A percentile compares a stretch with the other conserved stretches of the same genome.
phyloP scores from a whole-genome alignment of 1,139 yeast species.

The Zygosaccharomyces sapae region DNA sequence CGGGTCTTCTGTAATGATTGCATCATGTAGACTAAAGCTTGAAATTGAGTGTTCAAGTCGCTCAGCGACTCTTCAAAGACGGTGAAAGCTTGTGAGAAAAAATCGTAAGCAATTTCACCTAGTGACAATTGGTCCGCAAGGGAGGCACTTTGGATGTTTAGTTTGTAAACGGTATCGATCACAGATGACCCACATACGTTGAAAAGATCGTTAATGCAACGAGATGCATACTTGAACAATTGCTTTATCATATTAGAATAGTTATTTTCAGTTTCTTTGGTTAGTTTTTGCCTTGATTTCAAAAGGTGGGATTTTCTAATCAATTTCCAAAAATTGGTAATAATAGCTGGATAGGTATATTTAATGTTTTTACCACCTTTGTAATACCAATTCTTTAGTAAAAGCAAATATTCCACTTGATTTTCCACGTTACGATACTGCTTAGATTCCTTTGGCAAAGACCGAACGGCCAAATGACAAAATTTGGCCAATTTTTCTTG shows the following conservation, averaged over 20 bases:
- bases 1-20: constrained; percentile 47
- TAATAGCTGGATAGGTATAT: constrained; percentile 69
- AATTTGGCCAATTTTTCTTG: constrained; percentile 69
- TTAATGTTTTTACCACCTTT: constrained; percentile 52
- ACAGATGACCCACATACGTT: constrained; percentile 48
- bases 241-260: constrained; percentile 34
- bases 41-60: constrained; percentile 54
- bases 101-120: constrained; percentile 75
- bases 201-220: constrained; percentile 65
- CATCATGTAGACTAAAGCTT: constrained; percentile 53
- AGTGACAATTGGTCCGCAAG: constrained; percentile 71
- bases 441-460: constrained; percentile 46
- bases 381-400: constrained; percentile 52
- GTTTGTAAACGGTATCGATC: constrained; percentile 45
- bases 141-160: constrained; percentile 53
- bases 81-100: constrained; percentile 82
- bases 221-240: constrained; percentile 69
- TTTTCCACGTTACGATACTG: constrained; percentile 32
- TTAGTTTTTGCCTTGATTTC: constrained; percentile 8
- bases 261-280: constrained; percentile 11
- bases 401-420: constrained; percentile 44
- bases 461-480: constrained; percentile 10
- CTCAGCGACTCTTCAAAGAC: constrained; percentile 78
- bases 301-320: constrained; percentile 49
- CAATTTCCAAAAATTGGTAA: constrained; percentile 54